Evolutionary conservation across 139 green algal genomes (phyloP).

Genomic region (Diplosphaera chodatii): DNA sequence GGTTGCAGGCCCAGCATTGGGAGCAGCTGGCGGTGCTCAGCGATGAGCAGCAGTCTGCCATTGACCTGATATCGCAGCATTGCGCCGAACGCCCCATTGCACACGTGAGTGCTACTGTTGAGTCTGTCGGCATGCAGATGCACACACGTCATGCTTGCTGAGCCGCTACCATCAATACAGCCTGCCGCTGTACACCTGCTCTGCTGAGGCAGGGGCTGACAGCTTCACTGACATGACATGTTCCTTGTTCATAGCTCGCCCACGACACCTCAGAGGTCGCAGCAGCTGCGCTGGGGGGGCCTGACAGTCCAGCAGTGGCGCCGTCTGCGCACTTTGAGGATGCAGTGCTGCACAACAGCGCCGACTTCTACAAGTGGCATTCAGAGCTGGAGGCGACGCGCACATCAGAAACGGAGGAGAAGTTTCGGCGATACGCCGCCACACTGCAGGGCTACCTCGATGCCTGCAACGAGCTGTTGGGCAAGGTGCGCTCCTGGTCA

Average conservation of each 20-base stretch:
- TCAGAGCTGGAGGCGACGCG: constrained; percentile 75
- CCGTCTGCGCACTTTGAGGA: constrained; percentile 37
- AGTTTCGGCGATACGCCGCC: constrained; percentile 68
- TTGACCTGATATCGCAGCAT: constrained; percentile 47
- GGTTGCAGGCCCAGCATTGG: constrained; percentile 59
- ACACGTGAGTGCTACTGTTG: constrained; percentile 36
- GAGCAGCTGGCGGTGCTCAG: constrained; percentile 57
- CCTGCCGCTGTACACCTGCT: too few species aligned
- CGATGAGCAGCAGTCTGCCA: constrained; percentile 37
- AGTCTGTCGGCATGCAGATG: too few species aligned
- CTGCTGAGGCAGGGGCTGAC: too few species aligned
- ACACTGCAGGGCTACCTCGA: constrained; percentile 55
- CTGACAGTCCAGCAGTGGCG: neutral
- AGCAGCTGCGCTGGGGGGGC: neutral
- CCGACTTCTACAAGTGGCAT: constrained; percentile 87
- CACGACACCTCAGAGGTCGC: neutral
- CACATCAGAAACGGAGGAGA: constrained; percentile 72
- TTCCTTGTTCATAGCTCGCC: too few species aligned
- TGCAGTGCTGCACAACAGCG: constrained; percentile 62
- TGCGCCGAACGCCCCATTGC: constrained; percentile 52
- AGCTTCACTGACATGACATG: too few species aligned
- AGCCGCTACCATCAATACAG: too few species aligned
- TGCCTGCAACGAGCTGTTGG: constrained; percentile 55
- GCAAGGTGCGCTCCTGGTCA: constrained; percentile 27
- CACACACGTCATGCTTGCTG: too few species aligned